These are phyloP conservation scores for Candida michaelii DNA, from an alignment of 805 yeast species.

Conservation along the genomic window DNA sequence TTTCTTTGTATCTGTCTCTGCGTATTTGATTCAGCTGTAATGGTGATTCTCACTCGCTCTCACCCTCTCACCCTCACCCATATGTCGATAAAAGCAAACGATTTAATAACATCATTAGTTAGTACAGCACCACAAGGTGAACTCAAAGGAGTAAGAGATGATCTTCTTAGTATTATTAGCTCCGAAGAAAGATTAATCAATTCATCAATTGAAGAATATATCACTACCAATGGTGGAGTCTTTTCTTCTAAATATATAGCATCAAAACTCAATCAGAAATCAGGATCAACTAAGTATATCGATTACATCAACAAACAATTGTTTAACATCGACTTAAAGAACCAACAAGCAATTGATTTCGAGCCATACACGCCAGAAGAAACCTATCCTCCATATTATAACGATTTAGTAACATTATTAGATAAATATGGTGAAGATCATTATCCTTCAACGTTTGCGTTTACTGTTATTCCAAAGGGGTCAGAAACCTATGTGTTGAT, in stretches of 20 bases:
- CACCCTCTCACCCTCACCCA: slow-evolving; percentile 17
- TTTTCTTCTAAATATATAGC: slow-evolving; percentile 33
- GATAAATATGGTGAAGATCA: slow-evolving; percentile 59
- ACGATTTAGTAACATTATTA: slow-evolving; percentile 32
- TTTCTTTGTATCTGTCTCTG: too few relatives aligned
- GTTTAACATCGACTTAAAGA: slow-evolving; percentile 60
- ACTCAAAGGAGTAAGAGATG: slow-evolving; percentile 26
- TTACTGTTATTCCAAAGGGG: slow-evolving; percentile 37
- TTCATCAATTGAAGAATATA: slow-evolving; percentile 27
- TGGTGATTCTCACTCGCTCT: too few relatives aligned
- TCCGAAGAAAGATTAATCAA: slow-evolving; percentile 21
- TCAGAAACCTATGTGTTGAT: slow-evolving; percentile 50
- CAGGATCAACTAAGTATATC: slow-evolving; percentile 42
- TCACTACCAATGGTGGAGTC: slow-evolving; percentile 29
- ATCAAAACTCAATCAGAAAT: slow-evolving; percentile 31
- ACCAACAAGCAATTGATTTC: slow-evolving; percentile 50
- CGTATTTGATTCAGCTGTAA: too few relatives aligned
- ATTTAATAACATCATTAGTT: slow-evolving; percentile 30
- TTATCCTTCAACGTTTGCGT: slow-evolving; percentile 59
- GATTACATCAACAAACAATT: slow-evolving; percentile 50
- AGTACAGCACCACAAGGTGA: slow-evolving; percentile 42
- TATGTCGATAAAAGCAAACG: neutral
- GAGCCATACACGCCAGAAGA: slow-evolving; percentile 23
- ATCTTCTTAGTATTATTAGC: slow-evolving; percentile 24
- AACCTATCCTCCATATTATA: slow-evolving; percentile 28